Percentiles rank a stretch among this genome's conserved stretches.
Evolutionary conservation across 768 basidiomycete genomes (phyloP).

Genomic region (Suillus variegatus): DNA sequence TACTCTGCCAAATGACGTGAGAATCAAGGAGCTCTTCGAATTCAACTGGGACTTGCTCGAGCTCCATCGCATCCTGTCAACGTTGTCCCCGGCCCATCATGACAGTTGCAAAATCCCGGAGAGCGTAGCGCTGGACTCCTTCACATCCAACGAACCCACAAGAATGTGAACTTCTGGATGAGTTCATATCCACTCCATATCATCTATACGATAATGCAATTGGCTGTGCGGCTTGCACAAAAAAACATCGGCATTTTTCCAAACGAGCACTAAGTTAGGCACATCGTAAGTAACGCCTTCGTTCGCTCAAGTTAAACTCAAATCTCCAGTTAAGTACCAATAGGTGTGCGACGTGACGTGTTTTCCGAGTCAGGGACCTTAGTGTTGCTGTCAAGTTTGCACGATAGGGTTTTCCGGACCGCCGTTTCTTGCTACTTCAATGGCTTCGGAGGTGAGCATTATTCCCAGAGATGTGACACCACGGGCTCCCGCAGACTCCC

Average conservation of each 20-base stretch:
- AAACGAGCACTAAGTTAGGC: background rate
- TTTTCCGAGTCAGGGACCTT: background rate
- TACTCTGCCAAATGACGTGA: conserved; percentile 26
- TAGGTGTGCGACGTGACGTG: background rate
- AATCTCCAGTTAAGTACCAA: background rate
- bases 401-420: background rate
- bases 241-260: no score
- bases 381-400: background rate
- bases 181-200: conserved; percentile 18
- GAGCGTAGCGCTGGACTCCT: conserved; percentile 22
- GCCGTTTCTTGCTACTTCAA: background rate
- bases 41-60: conserved; percentile 15
- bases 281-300: background rate
- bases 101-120: conserved; percentile 21
- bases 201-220: conserved; percentile 13
- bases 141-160: conserved; percentile 14
- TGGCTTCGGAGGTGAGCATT: background rate
- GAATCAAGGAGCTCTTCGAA: conserved; percentile 14
- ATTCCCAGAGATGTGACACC: background rate
- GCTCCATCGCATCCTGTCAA: background rate
- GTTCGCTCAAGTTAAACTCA: background rate
- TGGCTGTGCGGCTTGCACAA: conserved; percentile 21
- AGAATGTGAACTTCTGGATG: conserved; percentile 23
- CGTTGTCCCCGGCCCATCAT: no score
- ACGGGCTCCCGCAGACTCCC: background rate